Evolutionary conservation across 1,139 yeast genomes (phyloP).

Genomic region (Scheffersomyces insectosa): DNA sequence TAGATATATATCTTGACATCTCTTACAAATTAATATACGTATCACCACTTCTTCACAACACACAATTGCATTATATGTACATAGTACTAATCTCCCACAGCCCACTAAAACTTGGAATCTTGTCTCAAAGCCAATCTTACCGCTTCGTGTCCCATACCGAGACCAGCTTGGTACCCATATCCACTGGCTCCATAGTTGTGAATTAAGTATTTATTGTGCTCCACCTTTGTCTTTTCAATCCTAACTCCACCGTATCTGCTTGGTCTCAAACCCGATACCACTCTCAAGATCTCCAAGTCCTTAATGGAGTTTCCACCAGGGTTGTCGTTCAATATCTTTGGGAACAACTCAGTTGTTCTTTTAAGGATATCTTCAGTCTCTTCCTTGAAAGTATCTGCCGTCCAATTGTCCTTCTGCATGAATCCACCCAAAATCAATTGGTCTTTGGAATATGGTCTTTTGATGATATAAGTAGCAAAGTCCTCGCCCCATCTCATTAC

Average conservation of each 20-base stretch:
- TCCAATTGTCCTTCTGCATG: slow-evolving; percentile 58
- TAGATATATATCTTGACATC: no score
- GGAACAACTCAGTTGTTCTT: slow-evolving; percentile 55
- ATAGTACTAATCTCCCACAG: no score
- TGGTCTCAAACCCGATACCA: slow-evolving; percentile 70
- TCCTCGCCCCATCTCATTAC: slow-evolving; percentile 52
- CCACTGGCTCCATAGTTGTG: slow-evolving; percentile 82
- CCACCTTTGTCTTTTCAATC: slow-evolving; percentile 50
- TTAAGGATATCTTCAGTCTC: slow-evolving; percentile 60
- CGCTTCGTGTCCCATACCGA: slow-evolving; percentile 52
- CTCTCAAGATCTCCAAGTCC: slow-evolving; percentile 51
- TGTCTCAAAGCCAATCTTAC: slow-evolving; percentile 8
- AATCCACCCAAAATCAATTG: slow-evolving; percentile 71
- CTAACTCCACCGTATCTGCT: slow-evolving; percentile 68
- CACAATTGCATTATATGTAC: background rate
- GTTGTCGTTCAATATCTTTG: slow-evolving; percentile 48
- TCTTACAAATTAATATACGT: no score
- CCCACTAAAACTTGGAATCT: slow-evolving; percentile 5
- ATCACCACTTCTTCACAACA: no score
- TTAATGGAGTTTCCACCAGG: slow-evolving; percentile 18
- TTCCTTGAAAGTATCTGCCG: slow-evolving; percentile 51
- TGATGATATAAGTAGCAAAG: slow-evolving; percentile 65
- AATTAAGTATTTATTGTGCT: slow-evolving; percentile 34
- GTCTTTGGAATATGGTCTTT: slow-evolving; percentile 62
- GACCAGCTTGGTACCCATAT: slow-evolving; percentile 73